Conservation (phyloP, 73 alveolate genomes). For the Symbiodinium pilosum region DNA sequence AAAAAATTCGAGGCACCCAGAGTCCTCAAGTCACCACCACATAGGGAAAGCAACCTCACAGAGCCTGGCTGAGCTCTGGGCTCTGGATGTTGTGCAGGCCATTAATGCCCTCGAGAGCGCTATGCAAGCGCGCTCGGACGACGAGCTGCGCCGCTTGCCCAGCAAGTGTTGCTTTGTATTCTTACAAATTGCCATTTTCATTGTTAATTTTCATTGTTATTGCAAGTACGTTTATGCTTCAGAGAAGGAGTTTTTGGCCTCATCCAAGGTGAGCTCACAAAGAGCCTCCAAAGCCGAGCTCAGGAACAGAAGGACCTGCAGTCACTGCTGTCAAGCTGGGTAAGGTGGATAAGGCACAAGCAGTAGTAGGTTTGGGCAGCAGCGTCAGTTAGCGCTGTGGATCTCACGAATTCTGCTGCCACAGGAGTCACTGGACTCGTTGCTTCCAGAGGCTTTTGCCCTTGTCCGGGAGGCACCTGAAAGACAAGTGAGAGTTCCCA, state of each 20-base stretch:
- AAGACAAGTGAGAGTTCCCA: no score
- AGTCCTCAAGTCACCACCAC: no score
- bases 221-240: background rate
- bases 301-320: constrained; percentile 28
- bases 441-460: constrained; percentile 88
- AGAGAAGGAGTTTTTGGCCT: background rate
- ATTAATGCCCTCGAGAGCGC: constrained; percentile 42
- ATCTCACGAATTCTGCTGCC: no score
- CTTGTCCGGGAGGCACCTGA: constrained; percentile 22
- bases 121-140: constrained; percentile 67
- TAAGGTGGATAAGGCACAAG: no score
- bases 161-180: background rate
- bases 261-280: constrained; percentile 47
- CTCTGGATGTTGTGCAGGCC: constrained; percentile 52
- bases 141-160: constrained; percentile 30
- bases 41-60: no score
- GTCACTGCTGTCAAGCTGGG: no score
- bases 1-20: no score
- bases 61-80: no score
- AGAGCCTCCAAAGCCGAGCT: constrained; percentile 38
- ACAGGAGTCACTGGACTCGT: constrained; percentile 45
- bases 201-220: background rate
- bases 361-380: no score
- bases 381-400: no score
- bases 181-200: no score